Evolutionary conservation across 306 rosid genomes (phyloP).

Genomic region (Amphicarpaea edgeworthii): DNA sequence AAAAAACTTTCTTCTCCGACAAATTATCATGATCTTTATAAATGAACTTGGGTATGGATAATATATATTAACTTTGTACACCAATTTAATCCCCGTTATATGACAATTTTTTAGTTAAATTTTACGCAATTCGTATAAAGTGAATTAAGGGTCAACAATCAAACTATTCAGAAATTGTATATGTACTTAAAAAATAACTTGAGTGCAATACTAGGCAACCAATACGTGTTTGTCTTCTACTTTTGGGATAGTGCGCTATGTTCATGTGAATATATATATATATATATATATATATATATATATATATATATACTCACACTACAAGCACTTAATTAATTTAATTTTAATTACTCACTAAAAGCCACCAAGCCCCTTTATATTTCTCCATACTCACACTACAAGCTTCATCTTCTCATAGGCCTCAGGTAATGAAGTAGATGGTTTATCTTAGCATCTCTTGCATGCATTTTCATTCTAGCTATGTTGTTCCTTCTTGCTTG

Average conservation of each 20-base stretch:
- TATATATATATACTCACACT: neutral
- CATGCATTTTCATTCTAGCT: slow-evolving; percentile 1
- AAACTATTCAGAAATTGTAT: neutral
- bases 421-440: slow-evolving; percentile 29
- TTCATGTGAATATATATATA: neutral
- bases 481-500: neutral
- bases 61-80: too few species aligned
- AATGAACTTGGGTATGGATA: too few species aligned
- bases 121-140: neutral
- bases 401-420: neutral
- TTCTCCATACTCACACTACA: too few species aligned
- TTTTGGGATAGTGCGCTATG: slow-evolving; percentile 27
- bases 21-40: too few species aligned
- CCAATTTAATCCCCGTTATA: neutral
- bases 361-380: neutral
- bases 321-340: slow-evolving; percentile 6
- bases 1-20: too few species aligned
- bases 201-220: neutral
- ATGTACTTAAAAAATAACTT: neutral
- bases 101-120: neutral
- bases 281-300: neutral
- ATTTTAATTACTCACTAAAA: neutral
- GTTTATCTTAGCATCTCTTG: neutral
- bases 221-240: slow-evolving; percentile 14
- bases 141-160: too few species aligned